Conservation (phyloP, 2,329 filamentous ascomycete genomes). For the Clathrospora elynae region DNA sequence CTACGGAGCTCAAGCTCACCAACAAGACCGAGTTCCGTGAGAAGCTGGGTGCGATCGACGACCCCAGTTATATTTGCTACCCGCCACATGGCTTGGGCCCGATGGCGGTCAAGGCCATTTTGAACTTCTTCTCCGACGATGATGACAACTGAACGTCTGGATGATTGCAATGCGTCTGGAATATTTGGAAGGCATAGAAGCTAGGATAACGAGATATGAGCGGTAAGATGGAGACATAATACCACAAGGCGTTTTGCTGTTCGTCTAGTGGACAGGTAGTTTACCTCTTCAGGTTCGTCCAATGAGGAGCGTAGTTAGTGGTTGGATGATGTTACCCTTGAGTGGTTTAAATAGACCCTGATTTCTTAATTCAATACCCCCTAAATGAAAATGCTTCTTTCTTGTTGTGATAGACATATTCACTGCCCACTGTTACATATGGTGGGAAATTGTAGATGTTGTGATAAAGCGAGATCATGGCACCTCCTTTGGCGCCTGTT, state of each 20-base stretch:
- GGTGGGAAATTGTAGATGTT: no score
- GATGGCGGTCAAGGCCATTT: slow-evolving; percentile 79
- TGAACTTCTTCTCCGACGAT: slow-evolving; percentile 86
- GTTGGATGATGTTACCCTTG: slow-evolving; percentile 4
- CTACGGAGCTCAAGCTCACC: slow-evolving; percentile 79
- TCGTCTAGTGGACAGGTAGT: slow-evolving; percentile 5
- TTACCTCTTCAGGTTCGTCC: slow-evolving; percentile 5
- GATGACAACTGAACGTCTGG: slow-evolving; percentile 34
- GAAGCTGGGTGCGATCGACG: slow-evolving; percentile 85
- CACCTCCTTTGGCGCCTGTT: no score
- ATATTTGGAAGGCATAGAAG: slow-evolving; percentile 9
- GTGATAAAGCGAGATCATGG: no score
- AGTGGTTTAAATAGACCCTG: slow-evolving; percentile 15
- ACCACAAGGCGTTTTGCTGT: slow-evolving; percentile 26
- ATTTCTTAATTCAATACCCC: slow-evolving; percentile 20
- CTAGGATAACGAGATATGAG: slow-evolving; percentile 14
- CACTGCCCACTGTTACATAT: no score
- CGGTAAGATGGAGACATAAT: slow-evolving; percentile 22
- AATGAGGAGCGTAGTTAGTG: slow-evolving; percentile 8
- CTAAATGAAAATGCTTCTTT: neutral
- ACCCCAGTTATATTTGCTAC: slow-evolving; percentile 88
- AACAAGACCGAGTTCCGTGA: slow-evolving; percentile 88
- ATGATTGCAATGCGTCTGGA: neutral
- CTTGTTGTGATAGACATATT: no score
- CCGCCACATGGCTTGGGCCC: slow-evolving; percentile 83